Base-by-base conservation (phyloP, 139 green algal species). In the Chlamydomonas sp. region DNA sequence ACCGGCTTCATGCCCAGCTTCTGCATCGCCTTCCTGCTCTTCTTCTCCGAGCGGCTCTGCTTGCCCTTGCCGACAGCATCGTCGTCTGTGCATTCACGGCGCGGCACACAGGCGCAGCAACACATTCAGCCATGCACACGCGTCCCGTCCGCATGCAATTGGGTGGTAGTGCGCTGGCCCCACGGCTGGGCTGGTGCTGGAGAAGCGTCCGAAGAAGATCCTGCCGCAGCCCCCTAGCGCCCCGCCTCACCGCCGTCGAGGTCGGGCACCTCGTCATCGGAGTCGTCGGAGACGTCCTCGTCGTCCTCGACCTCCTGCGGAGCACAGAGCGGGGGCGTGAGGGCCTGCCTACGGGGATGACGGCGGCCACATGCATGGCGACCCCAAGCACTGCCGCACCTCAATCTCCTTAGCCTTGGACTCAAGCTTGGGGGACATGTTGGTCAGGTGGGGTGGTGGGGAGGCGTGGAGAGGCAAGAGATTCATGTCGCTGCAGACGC, bases 1-100 rank as follows among this genome's bases (percentile, higher is more conserved):
- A 99, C 84, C 3, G 90, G 88, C 90, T 98, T 97, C 92, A 99
- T 97, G 71, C 95, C 95, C 24, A 99, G 87, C 89, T 99, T 99
- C 79, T 94, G 85, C 86, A 99, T 95, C 1, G 95, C 95, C 84
- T 99, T 99, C 26, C 95, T 74, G 71, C 80, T 90, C 89, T 99
- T 99, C 91, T 98, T 98, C 81, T 99, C 95, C 29, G 83, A 89
- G 36, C 92, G 85, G 82, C 84, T 96, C 87, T 98, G 93, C 85
- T 96, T 96, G 65, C 85, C 76, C 22, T 88, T 82, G 29, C 73
- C 72, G 57, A 69, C 70, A 33, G 37, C 81, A 13, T 79, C 86
- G 33, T 82, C 84, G 69, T 79, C 71, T 69, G 73, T 70, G 65
- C 48, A 64, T 10, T n/a, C n/a, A n/a, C n/a, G n/a, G n/a, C n/a